Evolutionary conservation across 305 asterid species (phyloP).

Genomic region (Nicotiana rustica): DNA sequence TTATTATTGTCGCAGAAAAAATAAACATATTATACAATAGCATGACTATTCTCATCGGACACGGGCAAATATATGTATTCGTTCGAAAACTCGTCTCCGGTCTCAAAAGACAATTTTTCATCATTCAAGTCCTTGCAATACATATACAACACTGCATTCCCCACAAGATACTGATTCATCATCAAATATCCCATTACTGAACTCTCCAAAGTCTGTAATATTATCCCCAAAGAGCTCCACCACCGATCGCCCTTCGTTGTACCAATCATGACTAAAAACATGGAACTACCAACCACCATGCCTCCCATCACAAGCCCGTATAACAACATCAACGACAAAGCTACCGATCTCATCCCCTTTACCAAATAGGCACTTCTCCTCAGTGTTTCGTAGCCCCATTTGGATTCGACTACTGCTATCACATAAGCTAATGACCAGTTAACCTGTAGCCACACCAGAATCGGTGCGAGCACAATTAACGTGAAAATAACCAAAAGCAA

Average conservation of each 20-base stretch:
- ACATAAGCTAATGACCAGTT: constrained; percentile 28
- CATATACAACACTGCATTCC: background rate
- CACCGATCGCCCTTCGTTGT: background rate
- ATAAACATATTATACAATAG: no score
- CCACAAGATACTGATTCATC: background rate
- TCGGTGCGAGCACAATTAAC: background rate
- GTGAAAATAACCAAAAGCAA: background rate
- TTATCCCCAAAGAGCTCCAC: background rate
- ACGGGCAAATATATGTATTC: no score
- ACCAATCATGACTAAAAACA: background rate
- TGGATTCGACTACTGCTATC: background rate
- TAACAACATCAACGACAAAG: background rate
- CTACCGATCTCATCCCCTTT: background rate
- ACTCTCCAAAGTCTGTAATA: background rate
- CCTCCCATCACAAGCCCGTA: background rate
- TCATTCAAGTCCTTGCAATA: constrained; percentile 20
- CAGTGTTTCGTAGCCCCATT: background rate
- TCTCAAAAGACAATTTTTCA: background rate
- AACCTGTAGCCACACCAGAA: background rate
- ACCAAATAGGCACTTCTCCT: constrained; percentile 25
- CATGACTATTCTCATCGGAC: no score
- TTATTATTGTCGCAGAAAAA: no score
- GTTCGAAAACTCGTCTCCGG: no score
- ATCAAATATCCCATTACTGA: background rate
- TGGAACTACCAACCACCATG: background rate